Base-by-base conservation (phyloP, 2,329 filamentous ascomycete species). In the Cercospora sp. region DNA sequence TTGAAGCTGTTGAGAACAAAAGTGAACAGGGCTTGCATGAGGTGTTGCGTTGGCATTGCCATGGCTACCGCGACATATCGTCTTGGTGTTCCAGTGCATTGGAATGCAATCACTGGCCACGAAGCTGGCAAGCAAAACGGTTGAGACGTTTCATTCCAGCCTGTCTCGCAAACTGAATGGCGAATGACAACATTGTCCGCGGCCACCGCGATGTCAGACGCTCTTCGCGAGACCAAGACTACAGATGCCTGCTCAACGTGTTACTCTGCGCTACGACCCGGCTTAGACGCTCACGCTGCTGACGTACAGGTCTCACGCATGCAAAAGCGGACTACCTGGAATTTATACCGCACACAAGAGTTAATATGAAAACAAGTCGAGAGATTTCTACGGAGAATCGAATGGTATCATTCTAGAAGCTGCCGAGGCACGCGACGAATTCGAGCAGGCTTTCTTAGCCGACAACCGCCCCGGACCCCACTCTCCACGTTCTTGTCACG, bases 401-500 rank as follows among this genome's bases (percentile, higher is more conserved):
- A 24, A 43, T 18, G 18, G 16, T 32, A 16, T 45, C 37, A 28
- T 28, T 32, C 24, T 28, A 16, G 21, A 45, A 62, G 40, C 37
- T 45, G 60, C 60, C 60, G 60, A 62, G 60, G 60, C 37, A 62
- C 21, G 9, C 40, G 40, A 49, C 24, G 9, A 30, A 18, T n/a
- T 13, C 37, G 18, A 34, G 24, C 43, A 51, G 60, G 16, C 59
- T 16, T 45, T 59, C 16, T 37, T 59, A 37, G 59, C 59, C 59
- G 59, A 45, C 16, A 45, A 37, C 37, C 34, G 59, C 34, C 13
- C 59, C 32, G 37, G 37, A 61, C 59, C 60, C 60, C 60, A 62
- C 60, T 28, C 60, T 62, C 60, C 60, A 62, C 60, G 43, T 49
- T 43, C 34, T 45, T 62, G 43, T 28, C 60, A 62, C 60, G 60